These are phyloP conservation scores for Euphorbia tirucalli DNA, from an alignment of 345 rosid genomes.

Conservation along the genomic window DNA sequence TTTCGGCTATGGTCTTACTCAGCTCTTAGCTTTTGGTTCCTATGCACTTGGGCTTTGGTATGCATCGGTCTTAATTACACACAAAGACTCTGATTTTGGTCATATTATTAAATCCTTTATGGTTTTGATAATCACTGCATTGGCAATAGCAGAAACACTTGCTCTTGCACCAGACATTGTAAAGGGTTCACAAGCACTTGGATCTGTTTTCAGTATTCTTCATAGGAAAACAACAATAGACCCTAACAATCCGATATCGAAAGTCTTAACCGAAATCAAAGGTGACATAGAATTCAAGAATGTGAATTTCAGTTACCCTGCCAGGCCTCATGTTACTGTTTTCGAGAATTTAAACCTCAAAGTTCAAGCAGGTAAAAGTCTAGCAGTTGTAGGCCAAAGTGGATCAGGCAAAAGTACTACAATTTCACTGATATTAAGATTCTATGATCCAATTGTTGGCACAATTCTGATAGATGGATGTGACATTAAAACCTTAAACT, in stretches of 20 bases:
- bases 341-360: constrained; percentile 48
- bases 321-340: constrained; percentile 55
- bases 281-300: constrained; percentile 63
- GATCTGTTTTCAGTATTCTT: constrained; percentile 64
- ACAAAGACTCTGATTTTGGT: constrained; percentile 48
- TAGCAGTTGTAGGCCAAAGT: constrained; percentile 75
- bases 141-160: constrained; percentile 68
- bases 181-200: constrained; percentile 83
- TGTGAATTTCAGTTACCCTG: constrained; percentile 64
- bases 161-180: constrained; percentile 83
- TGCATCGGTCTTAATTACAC: constrained; percentile 56
- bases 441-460: constrained; percentile 66
- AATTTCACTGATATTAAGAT: constrained; percentile 60
- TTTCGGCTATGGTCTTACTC: constrained; percentile 66
- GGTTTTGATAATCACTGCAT: constrained; percentile 65
- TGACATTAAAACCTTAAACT: constrained; percentile 51
- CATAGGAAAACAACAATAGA: constrained; percentile 50
- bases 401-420: constrained; percentile 90
- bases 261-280: constrained; percentile 34
- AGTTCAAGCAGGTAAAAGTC: constrained; percentile 55
- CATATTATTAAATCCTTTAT: constrained; percentile 62
- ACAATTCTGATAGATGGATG: constrained; percentile 55
- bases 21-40: constrained; percentile 53
- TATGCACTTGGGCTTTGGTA: constrained; percentile 93
- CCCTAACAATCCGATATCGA: constrained; percentile 42